These are phyloP conservation scores for Capsicum chinense DNA, from an alignment of 257 asterid genomes.

Conservation along the genomic window DNA sequence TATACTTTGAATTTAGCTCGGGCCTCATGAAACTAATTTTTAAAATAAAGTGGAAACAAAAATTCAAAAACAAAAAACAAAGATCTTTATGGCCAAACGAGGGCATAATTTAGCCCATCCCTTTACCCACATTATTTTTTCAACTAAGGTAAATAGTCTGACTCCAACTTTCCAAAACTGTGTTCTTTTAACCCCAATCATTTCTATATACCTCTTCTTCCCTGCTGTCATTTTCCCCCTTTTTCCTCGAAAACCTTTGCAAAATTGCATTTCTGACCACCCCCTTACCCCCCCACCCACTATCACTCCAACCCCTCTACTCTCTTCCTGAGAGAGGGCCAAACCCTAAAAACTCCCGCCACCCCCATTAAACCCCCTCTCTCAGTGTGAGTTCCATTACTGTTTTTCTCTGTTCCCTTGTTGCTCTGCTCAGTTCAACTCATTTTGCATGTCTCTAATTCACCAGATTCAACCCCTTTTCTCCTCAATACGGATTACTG, in stretches of 20 bases:
- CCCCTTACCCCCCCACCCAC: background rate
- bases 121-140: background rate
- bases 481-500: background rate
- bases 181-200: background rate
- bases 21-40: no score
- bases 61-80: no score
- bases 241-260: background rate
- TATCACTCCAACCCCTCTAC: background rate
- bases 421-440: conserved; percentile 13
- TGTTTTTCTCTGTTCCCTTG: conserved; percentile 3
- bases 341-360: conserved; percentile 32
- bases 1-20: no score
- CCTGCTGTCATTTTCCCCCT: background rate
- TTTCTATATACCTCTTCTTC: background rate
- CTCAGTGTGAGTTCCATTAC: conserved; percentile 22
- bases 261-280: background rate
- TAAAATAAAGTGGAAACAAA: no score
- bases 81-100: no score
- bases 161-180: background rate
- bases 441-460: conserved; percentile 20
- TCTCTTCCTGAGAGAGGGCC: conserved; percentile 11
- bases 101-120: no score
- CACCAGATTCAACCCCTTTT: conserved; percentile 12
- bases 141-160: background rate
- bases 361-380: background rate